These are phyloP conservation scores for Ophiosphaerella herpotricha DNA, from an alignment of 2,329 filamentous ascomycete species.

Conservation along the genomic window DNA sequence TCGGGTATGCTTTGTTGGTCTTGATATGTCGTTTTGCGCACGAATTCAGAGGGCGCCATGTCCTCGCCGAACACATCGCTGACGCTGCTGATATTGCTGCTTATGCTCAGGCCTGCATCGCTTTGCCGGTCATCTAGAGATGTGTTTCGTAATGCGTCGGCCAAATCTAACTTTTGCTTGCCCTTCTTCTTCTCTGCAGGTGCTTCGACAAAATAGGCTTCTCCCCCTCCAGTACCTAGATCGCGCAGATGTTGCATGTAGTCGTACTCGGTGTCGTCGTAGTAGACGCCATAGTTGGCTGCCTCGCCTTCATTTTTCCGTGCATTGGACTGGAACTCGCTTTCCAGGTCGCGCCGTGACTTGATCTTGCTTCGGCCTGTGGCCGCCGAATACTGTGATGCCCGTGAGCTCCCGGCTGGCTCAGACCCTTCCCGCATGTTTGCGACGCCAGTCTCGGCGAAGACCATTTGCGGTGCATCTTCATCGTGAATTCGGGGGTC, in stretches of 20 bases:
- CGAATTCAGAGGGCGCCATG: conserved; percentile 78
- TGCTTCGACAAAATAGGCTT: conserved; percentile 81
- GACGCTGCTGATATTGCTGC: conserved; percentile 47
- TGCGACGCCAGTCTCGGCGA: conserved; percentile 67
- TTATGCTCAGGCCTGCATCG: conserved; percentile 50
- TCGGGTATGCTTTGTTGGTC: conserved; percentile 93
- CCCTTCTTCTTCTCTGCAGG: conserved; percentile 69
- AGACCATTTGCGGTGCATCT: conserved; percentile 84
- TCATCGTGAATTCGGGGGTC: conserved; percentile 95
- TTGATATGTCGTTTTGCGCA: conserved; percentile 79
- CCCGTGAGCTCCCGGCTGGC: conserved; percentile 52
- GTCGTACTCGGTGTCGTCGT: conserved; percentile 93
- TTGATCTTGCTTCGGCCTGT: conserved; percentile 58
- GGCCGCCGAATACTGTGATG: conserved; percentile 51
- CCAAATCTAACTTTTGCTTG: conserved; percentile 75
- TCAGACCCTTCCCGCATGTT: conserved; percentile 38
- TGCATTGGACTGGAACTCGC: conserved; percentile 70
- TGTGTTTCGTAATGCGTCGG: conserved; percentile 73
- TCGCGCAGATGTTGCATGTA: conserved; percentile 99
- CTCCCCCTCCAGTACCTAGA: conserved; percentile 66
- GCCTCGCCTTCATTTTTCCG: conserved; percentile 94
- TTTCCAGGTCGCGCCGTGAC: conserved; percentile 76
- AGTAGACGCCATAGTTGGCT: conserved; percentile 91
- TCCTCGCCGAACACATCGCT: conserved; percentile 71
- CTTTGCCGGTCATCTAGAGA: conserved; percentile 49